phyloP scores from a whole-genome alignment of 2,329 filamentous ascomycete genomes.

The Ustilaginoidea virens region DNA sequence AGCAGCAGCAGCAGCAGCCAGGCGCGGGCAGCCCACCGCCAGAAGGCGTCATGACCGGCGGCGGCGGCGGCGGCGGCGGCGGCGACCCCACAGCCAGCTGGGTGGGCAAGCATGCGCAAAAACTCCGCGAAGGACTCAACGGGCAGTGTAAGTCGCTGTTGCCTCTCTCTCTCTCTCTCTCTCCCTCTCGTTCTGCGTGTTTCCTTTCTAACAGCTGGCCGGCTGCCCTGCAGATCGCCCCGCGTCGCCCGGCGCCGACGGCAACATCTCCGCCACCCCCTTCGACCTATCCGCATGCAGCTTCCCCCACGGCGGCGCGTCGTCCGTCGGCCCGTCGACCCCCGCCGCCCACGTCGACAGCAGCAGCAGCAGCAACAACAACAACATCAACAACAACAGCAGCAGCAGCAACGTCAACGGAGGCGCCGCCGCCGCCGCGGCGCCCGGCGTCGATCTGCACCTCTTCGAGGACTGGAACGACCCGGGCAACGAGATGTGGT shows the following conservation, averaged over 20 bases:
- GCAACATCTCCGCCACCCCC: conserved; percentile 46
- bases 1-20: conserved; percentile 2
- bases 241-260: conserved; percentile 16
- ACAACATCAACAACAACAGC: too few species aligned
- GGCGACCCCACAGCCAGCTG: conserved; percentile 13
- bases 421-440: conserved; percentile 5
- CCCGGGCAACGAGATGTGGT: conserved; percentile 48
- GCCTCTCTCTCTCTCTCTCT: too few species aligned
- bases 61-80: conserved; percentile 8
- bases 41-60: conserved; percentile 13
- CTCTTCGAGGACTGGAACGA: conserved; percentile 41
- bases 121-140: conserved; percentile 23
- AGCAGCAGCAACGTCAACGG: too few species aligned
- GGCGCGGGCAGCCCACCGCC: conserved; percentile 10
- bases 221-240: conserved; percentile 19
- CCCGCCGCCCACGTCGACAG: conserved; percentile 26
- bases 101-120: conserved; percentile 23
- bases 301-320: conserved; percentile 36
- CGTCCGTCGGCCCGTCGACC: conserved; percentile 34
- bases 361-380: conserved; percentile 2
- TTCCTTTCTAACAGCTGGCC: too few species aligned
- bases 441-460: conserved; percentile 19
- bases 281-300: conserved; percentile 40
- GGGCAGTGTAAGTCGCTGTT: conserved; percentile 22
- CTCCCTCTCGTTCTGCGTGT: neutral